Evolutionary conservation across 768 basidiomycete genomes (phyloP), one percentile per base, ranked within the genome.

Genomic region (Lentinula aciculospora): DNA sequence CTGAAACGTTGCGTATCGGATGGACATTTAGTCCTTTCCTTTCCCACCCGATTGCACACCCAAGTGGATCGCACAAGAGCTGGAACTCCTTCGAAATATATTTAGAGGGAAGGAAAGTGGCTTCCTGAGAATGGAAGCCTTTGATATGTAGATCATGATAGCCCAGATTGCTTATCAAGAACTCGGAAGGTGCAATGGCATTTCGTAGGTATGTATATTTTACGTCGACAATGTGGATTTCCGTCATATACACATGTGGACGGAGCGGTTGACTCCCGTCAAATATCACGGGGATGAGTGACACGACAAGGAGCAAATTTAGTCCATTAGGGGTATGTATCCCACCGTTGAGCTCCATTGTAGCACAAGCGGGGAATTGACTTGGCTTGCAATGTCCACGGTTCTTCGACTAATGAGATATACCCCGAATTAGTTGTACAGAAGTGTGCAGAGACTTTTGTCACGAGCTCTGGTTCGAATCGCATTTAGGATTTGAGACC

Each of bases 401-500:
- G 13, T 58, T n/a, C 56, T 44, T 64, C 36, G 27, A 48, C 19
- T 37, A 64, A 4, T 64, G 60, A 54, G 64, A 55, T 13, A 46
- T 64, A 13, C 27, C 55, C 25, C 61, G 61, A 27, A 59, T 64
- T 47, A 61, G 64, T 37, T 42, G 25, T 21, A 64, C 64, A 19
- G 64, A 64, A 56, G 44, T 64, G 46, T 7, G 61, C 61, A 10
- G 21, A 49, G 31, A 46, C 45, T 17, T 56, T 61, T 47, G 21
- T 17, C 6, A 58, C 60, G 4, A 62, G 62, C 34, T 3, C 53
- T 0, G 58, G 37, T 7, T 60, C 56, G 12, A 56, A 51, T 17
- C 56, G 50, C 32, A 21, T 64, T 15, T 64, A 61, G 64, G 42
- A 61, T 12, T 64, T 64, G 12, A 58, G 58, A 2, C 58, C 50